Conservation (phyloP, 2,329 filamentous ascomycete genomes). For the Colletotrichum scovillei region DNA sequence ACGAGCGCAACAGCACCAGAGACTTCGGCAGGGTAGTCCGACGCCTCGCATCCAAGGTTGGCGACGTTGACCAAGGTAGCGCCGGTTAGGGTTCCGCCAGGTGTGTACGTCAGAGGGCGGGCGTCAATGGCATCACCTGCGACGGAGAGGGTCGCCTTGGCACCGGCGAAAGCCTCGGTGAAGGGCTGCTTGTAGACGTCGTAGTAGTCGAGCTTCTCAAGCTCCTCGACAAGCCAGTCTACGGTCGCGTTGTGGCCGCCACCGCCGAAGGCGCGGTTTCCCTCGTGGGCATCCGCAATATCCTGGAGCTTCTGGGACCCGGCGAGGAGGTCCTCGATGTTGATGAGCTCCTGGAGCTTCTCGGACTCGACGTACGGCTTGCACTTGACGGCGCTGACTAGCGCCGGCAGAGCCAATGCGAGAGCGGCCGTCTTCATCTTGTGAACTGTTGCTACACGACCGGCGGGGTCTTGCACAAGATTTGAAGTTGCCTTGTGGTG, state of each 20-base stretch:
- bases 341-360: slow-evolving; percentile 52
- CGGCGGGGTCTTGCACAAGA: neutral
- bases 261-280: slow-evolving; percentile 57
- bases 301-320: slow-evolving; percentile 57
- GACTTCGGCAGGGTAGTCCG: slow-evolving; percentile 64
- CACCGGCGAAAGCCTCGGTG: slow-evolving; percentile 50
- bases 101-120: slow-evolving; percentile 60
- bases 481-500: neutral
- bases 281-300: slow-evolving; percentile 54
- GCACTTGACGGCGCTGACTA: slow-evolving; percentile 40
- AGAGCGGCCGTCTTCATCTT: slow-evolving; percentile 38
- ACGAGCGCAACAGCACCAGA: slow-evolving; percentile 69
- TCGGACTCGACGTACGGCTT: slow-evolving; percentile 50
- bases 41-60: slow-evolving; percentile 64
- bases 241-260: slow-evolving; percentile 59
- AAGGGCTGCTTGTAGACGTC: slow-evolving; percentile 58
- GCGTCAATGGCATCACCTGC: slow-evolving; percentile 42
- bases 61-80: slow-evolving; percentile 57
- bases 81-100: slow-evolving; percentile 53
- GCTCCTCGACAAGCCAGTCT: slow-evolving; percentile 55
- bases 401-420: slow-evolving; percentile 40
- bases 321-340: slow-evolving; percentile 52
- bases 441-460: neutral
- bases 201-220: slow-evolving; percentile 53
- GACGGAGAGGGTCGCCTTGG: slow-evolving; percentile 44